Base-by-base conservation (phyloP, 129 eudicot genomes). In the Tagetes patula region DNA sequence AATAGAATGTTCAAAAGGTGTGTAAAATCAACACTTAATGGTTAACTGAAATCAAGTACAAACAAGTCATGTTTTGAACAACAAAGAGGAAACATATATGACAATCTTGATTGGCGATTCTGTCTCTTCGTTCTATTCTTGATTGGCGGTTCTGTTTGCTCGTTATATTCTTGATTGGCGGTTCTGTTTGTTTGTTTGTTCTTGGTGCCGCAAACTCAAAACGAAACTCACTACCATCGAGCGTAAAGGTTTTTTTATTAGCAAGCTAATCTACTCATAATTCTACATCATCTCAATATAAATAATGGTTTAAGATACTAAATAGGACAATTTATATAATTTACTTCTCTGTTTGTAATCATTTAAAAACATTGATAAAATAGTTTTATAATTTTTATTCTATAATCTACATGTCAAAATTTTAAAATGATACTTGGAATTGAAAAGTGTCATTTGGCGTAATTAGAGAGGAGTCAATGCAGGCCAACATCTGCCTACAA, bases 371-470 rank as follows among this genome's bases (percentile, higher is more conserved):
- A 5, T 5, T 54, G 34, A 54, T 54, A 54, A 20, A 54, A 54
- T 53, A 13, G 58, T 13, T 52, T n/a, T 4, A 5, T 53, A 20
- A 20, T 20, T 20, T 20, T 20, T 20, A 20, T 20, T 20, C 27
- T 20, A 20, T 20, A 20, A 20, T 20, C 27, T 20, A 20, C 27
- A 20, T 20, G 27, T 53, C 27, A n/a, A 20, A n/a, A 14, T 4
- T 8, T 14, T 32, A 27, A 55, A 9, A 36, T 55, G 31, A 37
- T 30, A 37, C 63, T 56, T 27, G 0, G 13, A 37, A 34, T 37
- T 13, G 13, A 39, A 33, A 60, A 27, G 83, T 83, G 88, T 82
- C 95, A 88, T 83, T 85, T 88, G 95, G 95, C 95, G 77, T 53
- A 73, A 34, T 30, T 47, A 67, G 63, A 55, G 62, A 55, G 62